Base-by-base conservation (phyloP, 1,284 basidiomycete species). In the Pseudozyma tsukubaensis region DNA sequence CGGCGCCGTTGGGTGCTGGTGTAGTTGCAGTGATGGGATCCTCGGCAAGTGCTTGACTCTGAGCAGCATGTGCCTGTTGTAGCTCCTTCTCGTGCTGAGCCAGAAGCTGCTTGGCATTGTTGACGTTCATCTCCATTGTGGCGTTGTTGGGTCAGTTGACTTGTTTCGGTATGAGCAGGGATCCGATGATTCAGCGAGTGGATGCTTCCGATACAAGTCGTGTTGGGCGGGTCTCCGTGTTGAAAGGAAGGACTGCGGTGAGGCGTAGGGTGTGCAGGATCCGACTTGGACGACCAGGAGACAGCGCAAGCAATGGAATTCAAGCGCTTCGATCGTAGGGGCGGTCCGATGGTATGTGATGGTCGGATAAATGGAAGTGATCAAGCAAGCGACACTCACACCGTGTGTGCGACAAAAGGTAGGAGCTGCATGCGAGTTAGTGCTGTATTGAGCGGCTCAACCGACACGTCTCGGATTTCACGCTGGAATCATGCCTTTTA, bases 41-140 rank as follows among this genome's bases (percentile, higher is more conserved):
- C 14, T 61, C 11, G 11, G 55, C 42, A 48, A 58, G 51, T 34
- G 52, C 14, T 12, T 57, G 37, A n/a, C 40, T 51, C 19, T 63
- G 60, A 19, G 56, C 59, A 12, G 50, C 54, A 36, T 59, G 66
- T 13, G 60, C 56, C 6, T 59, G 32, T 35, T 59, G 49, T n/a
- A 56, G 52, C 44, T 59, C 54, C 35, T 67, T 50, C 61, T 68
- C 53, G 9, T 68, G 65, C 35, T 74, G 61, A 47, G 72, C 72
- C 12, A 75, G 49, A 18, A 71, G 56, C 57, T 51, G 54, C 39
- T 67, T 71, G n/a, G 72, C 67, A 40, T 60, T 70, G 53, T 75
- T 59, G 11, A 75, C 63, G 57, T 75, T 75, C 35, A 75, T 53
- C 59, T 75, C 72, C 72, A 75, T 75, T 24, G n/a, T 19, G 34